Evolutionary conservation across 1,139 yeast species (phyloP), one percentile per base, ranked within the genome.

Genomic region (Yamadazyma epiphylla): DNA sequence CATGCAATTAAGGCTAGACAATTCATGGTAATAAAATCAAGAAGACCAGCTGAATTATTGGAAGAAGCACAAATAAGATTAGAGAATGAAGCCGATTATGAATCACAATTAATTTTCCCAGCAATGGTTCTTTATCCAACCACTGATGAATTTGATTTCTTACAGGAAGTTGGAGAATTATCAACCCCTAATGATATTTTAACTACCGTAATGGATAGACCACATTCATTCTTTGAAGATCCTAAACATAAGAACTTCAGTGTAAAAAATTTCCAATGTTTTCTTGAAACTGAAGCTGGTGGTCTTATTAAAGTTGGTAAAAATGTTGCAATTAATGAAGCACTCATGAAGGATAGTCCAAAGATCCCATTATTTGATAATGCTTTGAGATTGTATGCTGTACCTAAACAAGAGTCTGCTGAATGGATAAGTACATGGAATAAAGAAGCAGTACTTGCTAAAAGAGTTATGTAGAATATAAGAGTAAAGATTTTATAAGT

Each of bases 241-340:
- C 79, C 78, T 4, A 74, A 70, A 39, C 87, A 80, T 48, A 55
- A 58, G 29, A 65, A 79, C 37, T 87, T 87, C 49, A 56, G 66
- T 2, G 60, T 76, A 4, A 74, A 72, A 43, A 73, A 72, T 34
- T 60, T 89, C 22, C 82, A 83, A 33, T 81, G 83, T 13, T 89
- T 69, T 52, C 79, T 86, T 77, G 96, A 87, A 54, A 87, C 96
- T 0, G 69, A 61, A 25, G 51, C 77, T 3, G 96, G 96, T 24
- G 97, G 97, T 0, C 65, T 91, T 37, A 79, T 89, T 24, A 87
- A 86, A 55, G 77, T 85, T 2, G 96, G 96, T 24, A 84, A 81
- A 53, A 86, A 84, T 44, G 74, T 80, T 15, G 65, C 85, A 1
- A 55, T 89, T 16, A 74, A 76, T 42, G 72, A 74, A 35, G 82